Evolutionary conservation across 2,329 filamentous ascomycete genomes (phyloP), one percentile per base, ranked within the genome.

Genomic region (Orbilia brochopaga): DNA sequence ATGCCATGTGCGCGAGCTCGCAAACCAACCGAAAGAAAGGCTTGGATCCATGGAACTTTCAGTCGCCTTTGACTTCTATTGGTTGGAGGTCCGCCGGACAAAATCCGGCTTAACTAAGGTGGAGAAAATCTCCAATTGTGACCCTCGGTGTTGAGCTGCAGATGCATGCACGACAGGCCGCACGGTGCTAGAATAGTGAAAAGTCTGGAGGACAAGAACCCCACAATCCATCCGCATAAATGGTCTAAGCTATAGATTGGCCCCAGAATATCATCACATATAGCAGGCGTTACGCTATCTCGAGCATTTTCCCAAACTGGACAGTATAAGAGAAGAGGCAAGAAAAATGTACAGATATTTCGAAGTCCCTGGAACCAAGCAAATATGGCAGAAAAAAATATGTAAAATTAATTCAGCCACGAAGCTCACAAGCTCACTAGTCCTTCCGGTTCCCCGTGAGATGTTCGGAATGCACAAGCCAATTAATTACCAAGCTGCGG

Each of bases 391-490:
- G 37, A 24, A 48, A 27, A 50, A 35, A 10, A 53, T 35, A 23
- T 23, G 15, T 5, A 30, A 53, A 53, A 7, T 30, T 11, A n/a
- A 7, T n/a, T 53, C 50, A 53, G 50, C 50, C 50, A 53, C 50
- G 24, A 15, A 53, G 11, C 11, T 51, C 17, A 15, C 15, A 53
- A 53, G 19, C 46, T 13, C 13, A 23, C 44, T 48, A 48, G 44
- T 48, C 24, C 24, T 64, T 64, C 60, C 60, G 52, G 37, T 64
- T 64, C 60, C 52, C 60, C 60, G 60, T 44, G 52, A 55, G 56
- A 52, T 19, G 37, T 52, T 32, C 10, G 54, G 54, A 40, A 15
- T 50, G 35, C 23, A 10, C 35, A 21, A 7, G 50, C 46, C 2
- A 62, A 46, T 8, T 21, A 24, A n/a, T 46, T n/a, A 46, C 42